Base-by-base conservation (phyloP, 768 basidiomycete species). In the Kwoniella dejecticola region DNA sequence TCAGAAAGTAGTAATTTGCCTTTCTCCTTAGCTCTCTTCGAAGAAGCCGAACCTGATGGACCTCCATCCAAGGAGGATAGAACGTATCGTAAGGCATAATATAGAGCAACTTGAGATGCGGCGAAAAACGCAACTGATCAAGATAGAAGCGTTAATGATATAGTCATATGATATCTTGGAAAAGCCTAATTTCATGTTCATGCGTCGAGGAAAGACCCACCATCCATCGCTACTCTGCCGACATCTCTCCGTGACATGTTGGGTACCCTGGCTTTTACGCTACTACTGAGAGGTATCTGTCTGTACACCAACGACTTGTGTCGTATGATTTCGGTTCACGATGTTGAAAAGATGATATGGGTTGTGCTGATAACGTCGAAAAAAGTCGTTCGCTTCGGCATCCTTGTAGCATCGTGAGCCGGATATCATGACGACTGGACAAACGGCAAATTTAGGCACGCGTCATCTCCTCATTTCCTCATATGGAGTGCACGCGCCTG, bases 81-180 rank as follows among this genome's bases (percentile, higher is more conserved):
- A 47, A 80, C 74, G 44, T 77, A 79, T 58, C 77, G 68, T 7
- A 79, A 63, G 10, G 78, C 79, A 63, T 80, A 79, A 68, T 75
- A 81, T 27, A 81, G 72, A 29, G 77, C 77, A 11, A 80, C 68
- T 55, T 79, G 78, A 1, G 76, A 75, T 19, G 76, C 74, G 13
- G 77, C 77, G 52, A 79, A 78, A 52, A 79, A 73, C n/a, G 77
- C 72, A 27, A 77, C 78, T 79, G 62, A 23, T 27, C 26, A 29
- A 29, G 7, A 30, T 11, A 27, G 45, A 46, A 29, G 8, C 3
- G 29, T 45, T 23, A 24, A 47, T 45, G 44, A 48, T 31, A n/a
- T 27, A n/a, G 26, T 46, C 8, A 4, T 21, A 21, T 12, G 4
- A 52, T 26, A 24, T 19, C n/a, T 21, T n/a, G 3, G 30, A 13